Evolutionary conservation across 495 filamentous ascomycete species (phyloP).

Genomic region (Glonium stellatum): DNA sequence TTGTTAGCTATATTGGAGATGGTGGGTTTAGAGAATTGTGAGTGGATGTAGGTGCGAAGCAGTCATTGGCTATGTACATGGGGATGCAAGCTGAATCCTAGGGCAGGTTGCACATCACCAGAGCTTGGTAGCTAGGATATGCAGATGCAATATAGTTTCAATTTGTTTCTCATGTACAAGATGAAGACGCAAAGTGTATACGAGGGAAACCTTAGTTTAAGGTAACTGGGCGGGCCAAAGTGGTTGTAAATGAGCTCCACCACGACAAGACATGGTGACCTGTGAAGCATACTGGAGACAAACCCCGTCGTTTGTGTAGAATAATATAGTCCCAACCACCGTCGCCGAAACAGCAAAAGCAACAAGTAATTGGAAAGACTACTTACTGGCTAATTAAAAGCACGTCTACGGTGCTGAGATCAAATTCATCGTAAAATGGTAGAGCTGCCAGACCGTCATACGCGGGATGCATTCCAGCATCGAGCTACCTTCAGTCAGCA

Average conservation of each 20-base stretch:
- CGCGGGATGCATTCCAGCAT: slow-evolving; percentile 95
- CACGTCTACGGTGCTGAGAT: slow-evolving; percentile 93
- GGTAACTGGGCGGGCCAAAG: too few species aligned
- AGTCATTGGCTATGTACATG: slow-evolving; percentile 19
- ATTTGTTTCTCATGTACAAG: slow-evolving; percentile 32
- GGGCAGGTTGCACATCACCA: slow-evolving; percentile 19
- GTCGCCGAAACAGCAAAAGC: neutral
- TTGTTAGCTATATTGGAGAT: neutral
- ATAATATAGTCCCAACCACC: slow-evolving; percentile 10
- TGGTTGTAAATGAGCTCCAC: neutral
- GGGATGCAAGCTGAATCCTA: neutral
- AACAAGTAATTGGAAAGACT: slow-evolving; percentile 20
- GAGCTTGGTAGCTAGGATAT: slow-evolving; percentile 9
- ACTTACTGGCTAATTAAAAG: slow-evolving; percentile 97
- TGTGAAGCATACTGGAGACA: too few species aligned
- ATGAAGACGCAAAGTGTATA: neutral
- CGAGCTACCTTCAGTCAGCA: slow-evolving; percentile 54
- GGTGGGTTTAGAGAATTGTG: neutral
- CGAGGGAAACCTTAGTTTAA: neutral
- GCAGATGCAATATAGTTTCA: slow-evolving; percentile 25
- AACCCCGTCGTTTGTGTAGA: neutral
- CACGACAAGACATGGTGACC: neutral
- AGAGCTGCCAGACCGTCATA: slow-evolving; percentile 90
- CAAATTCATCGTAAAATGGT: slow-evolving; percentile 97
- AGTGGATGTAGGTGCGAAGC: neutral